Evolutionary conservation across 2,329 filamentous ascomycete species (phyloP).

Genomic region (Aspergillus persii): DNA sequence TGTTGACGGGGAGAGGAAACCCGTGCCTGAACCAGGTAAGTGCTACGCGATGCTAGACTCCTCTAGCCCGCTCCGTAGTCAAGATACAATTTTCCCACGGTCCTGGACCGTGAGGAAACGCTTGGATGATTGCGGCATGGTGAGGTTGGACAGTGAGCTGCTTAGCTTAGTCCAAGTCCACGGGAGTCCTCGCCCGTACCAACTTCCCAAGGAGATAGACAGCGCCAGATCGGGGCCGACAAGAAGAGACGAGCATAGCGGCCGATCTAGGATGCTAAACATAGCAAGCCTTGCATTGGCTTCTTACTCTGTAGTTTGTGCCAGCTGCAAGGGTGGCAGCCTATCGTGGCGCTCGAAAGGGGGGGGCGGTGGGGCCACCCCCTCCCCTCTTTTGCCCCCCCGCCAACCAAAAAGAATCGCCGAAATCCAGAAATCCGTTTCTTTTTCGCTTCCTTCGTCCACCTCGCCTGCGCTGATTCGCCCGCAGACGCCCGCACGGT

Average conservation of each 20-base stretch:
- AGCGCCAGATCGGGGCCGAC: neutral
- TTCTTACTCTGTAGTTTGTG: neutral
- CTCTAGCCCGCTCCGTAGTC: neutral
- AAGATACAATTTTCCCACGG: neutral
- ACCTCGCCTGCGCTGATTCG: constrained; percentile 5
- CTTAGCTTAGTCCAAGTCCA: neutral
- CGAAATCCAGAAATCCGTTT: constrained; percentile 3
- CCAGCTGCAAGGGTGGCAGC: constrained; percentile 7
- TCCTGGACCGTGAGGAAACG: neutral
- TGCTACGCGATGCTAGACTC: neutral
- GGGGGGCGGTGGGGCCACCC: constrained; percentile 4
- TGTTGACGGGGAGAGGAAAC: neutral
- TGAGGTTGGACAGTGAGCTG: neutral
- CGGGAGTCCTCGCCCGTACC: too few relatives aligned
- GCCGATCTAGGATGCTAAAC: constrained; percentile 27
- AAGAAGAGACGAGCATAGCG: constrained; percentile 7
- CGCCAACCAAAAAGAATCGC: too few relatives aligned
- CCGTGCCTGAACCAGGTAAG: neutral
- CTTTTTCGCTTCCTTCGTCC: constrained; percentile 12
- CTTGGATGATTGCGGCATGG: neutral
- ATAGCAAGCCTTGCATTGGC: constrained; percentile 25
- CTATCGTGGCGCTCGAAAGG: constrained; percentile 10
- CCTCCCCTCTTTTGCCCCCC: neutral
- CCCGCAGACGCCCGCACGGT: constrained; percentile 11
- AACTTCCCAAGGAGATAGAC: neutral